phyloP scores from a whole-genome alignment of 2,329 filamentous ascomycete genomes.

The Epichloe festucae region DNA sequence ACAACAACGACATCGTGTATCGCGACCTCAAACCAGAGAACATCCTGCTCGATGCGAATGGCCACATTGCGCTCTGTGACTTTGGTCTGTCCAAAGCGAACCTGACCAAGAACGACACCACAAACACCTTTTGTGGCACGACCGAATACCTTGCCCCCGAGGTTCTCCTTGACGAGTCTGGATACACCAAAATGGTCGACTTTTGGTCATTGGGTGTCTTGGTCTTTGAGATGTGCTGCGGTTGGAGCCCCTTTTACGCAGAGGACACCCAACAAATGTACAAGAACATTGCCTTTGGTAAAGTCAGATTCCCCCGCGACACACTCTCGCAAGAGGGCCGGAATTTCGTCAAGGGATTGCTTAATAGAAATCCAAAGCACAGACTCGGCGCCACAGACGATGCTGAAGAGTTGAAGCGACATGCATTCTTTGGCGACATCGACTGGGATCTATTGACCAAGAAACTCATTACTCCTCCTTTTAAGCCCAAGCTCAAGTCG shows the following conservation, averaged over 20 bases:
- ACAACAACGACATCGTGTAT: constrained; percentile 96
- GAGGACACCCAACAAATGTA: constrained; percentile 99
- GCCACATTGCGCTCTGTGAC: constrained; percentile 93
- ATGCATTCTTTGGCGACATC: constrained; percentile 88
- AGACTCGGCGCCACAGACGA: constrained; percentile 82
- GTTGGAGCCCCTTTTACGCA: constrained; percentile 97
- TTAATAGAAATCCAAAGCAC: constrained; percentile 95
- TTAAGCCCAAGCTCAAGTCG: constrained; percentile 94
- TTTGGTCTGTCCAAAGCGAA: constrained; percentile 98
- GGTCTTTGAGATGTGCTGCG: constrained; percentile 99
- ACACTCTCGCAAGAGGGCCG: constrained; percentile 87
- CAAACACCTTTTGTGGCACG: constrained; percentile 96
- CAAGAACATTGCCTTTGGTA: constrained; percentile 99
- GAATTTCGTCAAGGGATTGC: constrained; percentile 93
- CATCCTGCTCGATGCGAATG: constrained; percentile 90
- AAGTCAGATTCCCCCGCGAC: constrained; percentile 85
- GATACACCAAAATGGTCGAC: constrained; percentile 99
- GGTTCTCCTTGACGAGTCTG: constrained; percentile 86
- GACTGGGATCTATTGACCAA: constrained; percentile 81
- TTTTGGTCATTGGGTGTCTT: constrained; percentile 97
- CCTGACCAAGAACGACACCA: constrained; percentile 90
- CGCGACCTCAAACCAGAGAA: constrained; percentile 96
- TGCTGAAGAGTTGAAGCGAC: constrained; percentile 84
- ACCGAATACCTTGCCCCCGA: constrained; percentile 96
- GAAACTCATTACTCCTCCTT: constrained; percentile 89